A percentile compares a stretch with the other conserved stretches of the same genome.
Conservation (phyloP, 306 rosid genomes). For the Morella rubra region DNA sequence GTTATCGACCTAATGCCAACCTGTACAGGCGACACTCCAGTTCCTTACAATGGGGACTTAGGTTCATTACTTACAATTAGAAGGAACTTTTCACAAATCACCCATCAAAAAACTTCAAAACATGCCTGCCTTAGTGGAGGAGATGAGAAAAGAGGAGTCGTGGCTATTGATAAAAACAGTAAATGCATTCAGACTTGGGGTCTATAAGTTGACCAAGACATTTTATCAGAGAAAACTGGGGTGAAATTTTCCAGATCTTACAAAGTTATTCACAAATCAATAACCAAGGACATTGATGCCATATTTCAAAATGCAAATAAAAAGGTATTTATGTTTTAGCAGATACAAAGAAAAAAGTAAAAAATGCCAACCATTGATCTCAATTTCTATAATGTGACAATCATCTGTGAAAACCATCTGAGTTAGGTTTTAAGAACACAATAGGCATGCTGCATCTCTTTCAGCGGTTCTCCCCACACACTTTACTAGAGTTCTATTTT, state of each 20-base stretch:
- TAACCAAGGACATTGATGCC: not conserved
- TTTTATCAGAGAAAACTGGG: not conserved
- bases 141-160: conserved; percentile 1
- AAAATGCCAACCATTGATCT: not conserved
- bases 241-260: not conserved
- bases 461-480: not conserved
- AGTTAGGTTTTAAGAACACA: not conserved
- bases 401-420: not conserved
- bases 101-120: conserved; percentile 3
- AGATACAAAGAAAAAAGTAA: not conserved
- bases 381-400: not conserved
- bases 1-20: conserved; percentile 87
- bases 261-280: not conserved
- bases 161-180: conserved; percentile 11
- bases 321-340: not conserved
- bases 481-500: not conserved
- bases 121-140: not conserved
- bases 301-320: not conserved
- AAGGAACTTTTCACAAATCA: not conserved
- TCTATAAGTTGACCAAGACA: not conserved
- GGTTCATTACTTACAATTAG: not conserved
- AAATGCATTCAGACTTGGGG: not conserved
- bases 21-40: conserved; percentile 45
- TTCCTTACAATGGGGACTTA: not conserved
- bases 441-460: not conserved